Base-by-base conservation (phyloP, 208 protist species). In the Naegleria lovaniensis region DNA sequence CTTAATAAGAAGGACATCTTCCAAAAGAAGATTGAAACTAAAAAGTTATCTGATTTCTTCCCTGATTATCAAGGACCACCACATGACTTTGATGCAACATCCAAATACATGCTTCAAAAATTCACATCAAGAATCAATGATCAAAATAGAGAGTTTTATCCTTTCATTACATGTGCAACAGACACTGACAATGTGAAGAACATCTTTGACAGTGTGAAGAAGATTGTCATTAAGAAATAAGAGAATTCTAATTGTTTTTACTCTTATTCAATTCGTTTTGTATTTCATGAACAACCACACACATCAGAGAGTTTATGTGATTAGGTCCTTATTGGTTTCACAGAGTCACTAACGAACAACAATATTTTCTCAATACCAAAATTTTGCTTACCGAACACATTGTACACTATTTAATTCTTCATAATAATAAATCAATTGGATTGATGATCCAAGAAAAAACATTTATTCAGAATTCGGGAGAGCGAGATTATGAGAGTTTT, bases 1-100 rank as follows among this genome's bases (percentile, higher is more conserved):
- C 88, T 97, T 15, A 97, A 97, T 39, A 85, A 85, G 40, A 85
- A 40, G 40, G 96, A 97, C 92, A 91, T 97, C 1, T 97, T 97
- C 88, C 59, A 88, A 83, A 90, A 95, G 58, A 97, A 97, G 91
- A 94, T 97, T 39, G 41, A 85, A 38, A 94, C 67, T 51, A 84
- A 92, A 19, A 90, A 93, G n/a, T 92, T 97, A 22, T 91, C 33
- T 41, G 83, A 92, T 25, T 94, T 90, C 83, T 97, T 97, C 91
- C 93, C 94, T 29, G 94, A 96, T 52, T 97, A 97, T 92, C 92
- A 48, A 85, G 95, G 95, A 40, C 39, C 39, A 85, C 9, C 16
- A 33, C 39, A 85, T 48, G 33, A 85, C 25, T 85, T 43, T 51
- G 39, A 85, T 38, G 83, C 83, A 29, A 13, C 16, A 19, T 29